A percentile compares a stretch with the other conserved stretches of the same genome.
These are phyloP conservation scores for Pyracantha coccinea DNA, from an alignment of 331 rosid species.

Conservation along the genomic window DNA sequence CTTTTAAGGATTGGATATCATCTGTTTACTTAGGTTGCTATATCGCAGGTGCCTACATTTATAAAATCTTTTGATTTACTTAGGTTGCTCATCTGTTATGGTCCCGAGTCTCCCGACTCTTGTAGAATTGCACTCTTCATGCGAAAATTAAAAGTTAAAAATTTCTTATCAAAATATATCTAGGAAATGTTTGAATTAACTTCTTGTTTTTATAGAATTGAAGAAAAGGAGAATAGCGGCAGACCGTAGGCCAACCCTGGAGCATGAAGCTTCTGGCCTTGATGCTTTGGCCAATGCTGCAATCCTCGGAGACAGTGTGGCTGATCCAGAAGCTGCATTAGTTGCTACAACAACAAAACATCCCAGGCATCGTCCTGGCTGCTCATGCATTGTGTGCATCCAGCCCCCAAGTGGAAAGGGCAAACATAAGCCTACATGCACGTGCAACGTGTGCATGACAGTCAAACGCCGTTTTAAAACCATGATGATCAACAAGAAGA, in stretches of 20 bases:
- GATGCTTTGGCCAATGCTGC: slow-evolving; percentile 96
- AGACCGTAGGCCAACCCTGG: slow-evolving; percentile 43
- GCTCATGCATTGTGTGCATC: slow-evolving; percentile 99
- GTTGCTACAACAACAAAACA: slow-evolving; percentile 90
- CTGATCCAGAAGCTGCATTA: slow-evolving; percentile 51
- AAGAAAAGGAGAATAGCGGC: slow-evolving; percentile 52
- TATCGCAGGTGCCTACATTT: too few relatives aligned
- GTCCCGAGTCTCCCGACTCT: not conserved
- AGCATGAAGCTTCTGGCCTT: slow-evolving; percentile 69
- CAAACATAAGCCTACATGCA: slow-evolving; percentile 96
- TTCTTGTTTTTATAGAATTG: slow-evolving; percentile 39
- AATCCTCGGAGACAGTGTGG: slow-evolving; percentile 60
- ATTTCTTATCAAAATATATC: not conserved
- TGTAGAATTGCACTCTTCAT: not conserved
- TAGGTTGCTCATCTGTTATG: not conserved
- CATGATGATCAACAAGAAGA: slow-evolving; percentile 92
- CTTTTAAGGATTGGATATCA: not conserved
- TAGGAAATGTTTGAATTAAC: not conserved
- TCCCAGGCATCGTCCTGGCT: slow-evolving; percentile 98
- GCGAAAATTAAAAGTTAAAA: not conserved
- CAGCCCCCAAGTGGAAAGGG: slow-evolving; percentile 99
- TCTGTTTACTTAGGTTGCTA: not conserved
- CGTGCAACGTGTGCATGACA: slow-evolving; percentile 90
- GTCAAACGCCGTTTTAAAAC: slow-evolving; percentile 97
- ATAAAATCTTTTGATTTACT: too few relatives aligned